Evolutionary conservation across 345 rosid species (phyloP), one percentile per base, ranked within the genome.

Genomic region (Eucalyptus cloeziana): DNA sequence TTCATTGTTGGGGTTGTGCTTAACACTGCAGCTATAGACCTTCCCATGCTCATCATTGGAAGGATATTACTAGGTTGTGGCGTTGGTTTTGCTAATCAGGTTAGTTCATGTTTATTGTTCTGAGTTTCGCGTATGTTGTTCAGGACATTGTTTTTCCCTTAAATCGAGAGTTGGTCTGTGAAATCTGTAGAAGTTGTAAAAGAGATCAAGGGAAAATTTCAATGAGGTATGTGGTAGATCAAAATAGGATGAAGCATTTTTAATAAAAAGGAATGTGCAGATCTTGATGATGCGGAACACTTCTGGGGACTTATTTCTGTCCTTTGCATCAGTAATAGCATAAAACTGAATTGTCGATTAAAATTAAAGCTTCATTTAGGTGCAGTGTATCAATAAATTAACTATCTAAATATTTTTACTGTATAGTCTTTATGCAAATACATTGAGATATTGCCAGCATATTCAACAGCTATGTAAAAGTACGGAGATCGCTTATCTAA

Each of bases 21-120:
- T n/a, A 97, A 97, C 86, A 52, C 96, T 27, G 96, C 95, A 19
- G 99, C 99, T 51, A 94, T 94, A 88, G 91, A 97, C 91, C 93
- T 97, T 31, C 94, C 98, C 88, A 97, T 97, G 99, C 99, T 97
- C 90, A 97, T 97, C 87, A 89, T 94, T 47, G 99, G 99, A 13
- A 90, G 99, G 91, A 94, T 97, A 50, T 92, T 97, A 60, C 97
- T 97, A 22, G 99, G 99, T 54, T 96, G 98, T 90, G 99, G 99
- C 2, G 98, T 97, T 86, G 99, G 99, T 27, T 97, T 97, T 25
- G 99, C 97, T 81, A 97, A 97, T 90, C 99, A 97, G 96, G 96
- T 96, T 67, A 25, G 88, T 88, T 43, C 49, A 19, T 24, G 40
- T 64, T 58, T 56, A 86, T 47, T 49, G 22, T 49, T 86, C 45